Evolutionary conservation across 768 basidiomycete genomes (phyloP).

Genomic region (Kwoniella dendrophila): DNA sequence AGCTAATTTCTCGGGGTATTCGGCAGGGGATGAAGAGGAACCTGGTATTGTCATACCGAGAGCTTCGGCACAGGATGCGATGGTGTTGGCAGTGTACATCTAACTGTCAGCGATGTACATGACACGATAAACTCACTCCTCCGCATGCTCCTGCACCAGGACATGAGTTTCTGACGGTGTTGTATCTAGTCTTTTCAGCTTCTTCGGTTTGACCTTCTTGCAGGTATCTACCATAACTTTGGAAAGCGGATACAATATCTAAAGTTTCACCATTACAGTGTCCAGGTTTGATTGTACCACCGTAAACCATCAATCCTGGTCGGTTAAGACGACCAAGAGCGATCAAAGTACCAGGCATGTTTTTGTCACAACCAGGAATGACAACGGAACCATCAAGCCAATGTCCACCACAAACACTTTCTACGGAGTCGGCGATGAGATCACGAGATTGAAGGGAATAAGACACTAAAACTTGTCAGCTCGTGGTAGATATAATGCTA

Average conservation of each 20-base stretch:
- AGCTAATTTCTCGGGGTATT: conserved; percentile 79
- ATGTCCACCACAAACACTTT: conserved; percentile 93
- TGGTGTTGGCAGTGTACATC: conserved; percentile 99
- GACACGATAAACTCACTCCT: conserved; percentile 67
- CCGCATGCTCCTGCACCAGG: conserved; percentile 98
- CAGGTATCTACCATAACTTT: conserved; percentile 92
- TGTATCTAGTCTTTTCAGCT: conserved; percentile 80
- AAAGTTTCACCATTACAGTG: conserved; percentile 88
- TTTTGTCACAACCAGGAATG: conserved; percentile 97
- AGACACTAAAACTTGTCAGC: conserved; percentile 51
- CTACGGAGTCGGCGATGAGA: conserved; percentile 95
- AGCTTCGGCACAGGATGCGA: conserved; percentile 93
- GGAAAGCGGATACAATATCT: conserved; percentile 97
- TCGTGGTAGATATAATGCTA: too few relatives aligned
- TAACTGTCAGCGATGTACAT: conserved; percentile 49
- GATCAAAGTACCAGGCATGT: conserved; percentile 99
- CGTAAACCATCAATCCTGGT: conserved; percentile 96
- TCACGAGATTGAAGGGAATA: conserved; percentile 93
- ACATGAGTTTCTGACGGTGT: conserved; percentile 88
- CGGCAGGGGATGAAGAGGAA: conserved; percentile 95
- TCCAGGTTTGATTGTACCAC: conserved; percentile 90
- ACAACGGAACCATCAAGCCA: conserved; percentile 98
- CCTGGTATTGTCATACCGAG: conserved; percentile 95
- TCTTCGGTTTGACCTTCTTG: conserved; percentile 80
- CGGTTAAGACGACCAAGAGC: conserved; percentile 93